Base-by-base conservation (phyloP, 2,329 filamentous ascomycete genomes). In the Monosporascus cannonballus region DNA sequence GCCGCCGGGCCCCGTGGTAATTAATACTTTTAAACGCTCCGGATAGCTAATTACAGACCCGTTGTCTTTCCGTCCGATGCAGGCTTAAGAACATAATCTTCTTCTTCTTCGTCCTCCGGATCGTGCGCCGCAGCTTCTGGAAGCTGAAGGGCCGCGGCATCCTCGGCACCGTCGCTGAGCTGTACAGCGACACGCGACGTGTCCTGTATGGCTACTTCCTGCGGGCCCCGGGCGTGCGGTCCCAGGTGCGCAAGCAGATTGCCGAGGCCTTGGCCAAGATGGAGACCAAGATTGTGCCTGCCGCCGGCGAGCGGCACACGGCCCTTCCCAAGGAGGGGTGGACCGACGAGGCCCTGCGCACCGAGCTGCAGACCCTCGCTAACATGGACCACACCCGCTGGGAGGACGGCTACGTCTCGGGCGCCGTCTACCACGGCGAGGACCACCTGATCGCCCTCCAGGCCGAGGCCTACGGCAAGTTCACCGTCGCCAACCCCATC, bases 341-440 rank as follows among this genome's bases (percentile, higher is more conserved):
- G 86, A 79, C 81, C 25, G 78, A 86, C 42, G 91, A 96, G 18
- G 83, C 85, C 57, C 81, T 99, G 42, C 83, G 85, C 61, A 81
- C 83, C 55, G 93, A 96, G 76, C 80, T 99, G 56, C 82, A 86
- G 55, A 82, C 84, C 60, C 77, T 99, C 60, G 85, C 86, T 17
- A 84, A 79, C 48, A 89, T 99, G 88, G 87, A 96, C 64, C 94
- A 97, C 72, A 96, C 92, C 2, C 83, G 88, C 59, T 99, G 94
- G 94, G 94, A 99, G 72, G 93, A 97, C 69, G 94, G 94, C 8
- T 86, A 84, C 59, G 94, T 99, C 51, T 95, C 89, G 42, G 94
- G 94, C 30, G 93, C 94, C 27, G 94, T 99, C 36, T 99, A 99
- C 68, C 93, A 97, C 67, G 94, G 94, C 59, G 94, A 94, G 50